Conservation (phyloP, 306 rosid species). For the Cucumis cinereus region DNA sequence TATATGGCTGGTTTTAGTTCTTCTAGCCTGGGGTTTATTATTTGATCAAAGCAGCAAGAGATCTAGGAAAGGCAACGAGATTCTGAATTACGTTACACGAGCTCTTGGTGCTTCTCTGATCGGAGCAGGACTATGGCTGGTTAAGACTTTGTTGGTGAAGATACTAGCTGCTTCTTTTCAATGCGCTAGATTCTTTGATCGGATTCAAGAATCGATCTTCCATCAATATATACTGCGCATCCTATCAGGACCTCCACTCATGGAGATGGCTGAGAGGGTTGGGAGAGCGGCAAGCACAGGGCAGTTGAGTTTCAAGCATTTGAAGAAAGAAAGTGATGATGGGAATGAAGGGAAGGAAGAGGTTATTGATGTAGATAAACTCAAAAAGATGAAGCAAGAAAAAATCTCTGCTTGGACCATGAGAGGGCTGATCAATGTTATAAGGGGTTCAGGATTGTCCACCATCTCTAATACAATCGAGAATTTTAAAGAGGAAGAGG, state of each 20-base stretch:
- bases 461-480: conserved; percentile 43
- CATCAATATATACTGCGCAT: conserved; percentile 62
- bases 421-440: conserved; percentile 58
- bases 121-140: conserved; percentile 57
- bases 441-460: conserved; percentile 54
- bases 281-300: conserved; percentile 28
- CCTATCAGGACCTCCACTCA: conserved; percentile 68
- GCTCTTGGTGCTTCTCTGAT: conserved; percentile 49
- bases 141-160: conserved; percentile 51
- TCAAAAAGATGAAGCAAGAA: conserved; percentile 58
- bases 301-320: conserved; percentile 38
- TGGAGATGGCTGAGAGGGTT: conserved; percentile 39
- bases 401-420: conserved; percentile 86
- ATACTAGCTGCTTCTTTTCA: conserved; percentile 56
- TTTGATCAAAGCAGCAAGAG: conserved; percentile 35
- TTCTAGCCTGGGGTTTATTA: conserved; percentile 53
- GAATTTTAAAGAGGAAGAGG: conserved; percentile 26
- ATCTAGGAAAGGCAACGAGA: conserved; percentile 18
- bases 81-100: conserved; percentile 43
- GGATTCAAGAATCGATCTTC: conserved; percentile 75
- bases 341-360: conserved; percentile 38
- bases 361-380: conserved; percentile 74
- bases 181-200: conserved; percentile 59
- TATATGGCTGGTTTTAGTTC: conserved; percentile 59
- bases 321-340: conserved; percentile 17